Evolutionary conservation across 305 asterid species (phyloP), one percentile per base, ranked within the genome.

Genomic region (Solanum hybrid): DNA sequence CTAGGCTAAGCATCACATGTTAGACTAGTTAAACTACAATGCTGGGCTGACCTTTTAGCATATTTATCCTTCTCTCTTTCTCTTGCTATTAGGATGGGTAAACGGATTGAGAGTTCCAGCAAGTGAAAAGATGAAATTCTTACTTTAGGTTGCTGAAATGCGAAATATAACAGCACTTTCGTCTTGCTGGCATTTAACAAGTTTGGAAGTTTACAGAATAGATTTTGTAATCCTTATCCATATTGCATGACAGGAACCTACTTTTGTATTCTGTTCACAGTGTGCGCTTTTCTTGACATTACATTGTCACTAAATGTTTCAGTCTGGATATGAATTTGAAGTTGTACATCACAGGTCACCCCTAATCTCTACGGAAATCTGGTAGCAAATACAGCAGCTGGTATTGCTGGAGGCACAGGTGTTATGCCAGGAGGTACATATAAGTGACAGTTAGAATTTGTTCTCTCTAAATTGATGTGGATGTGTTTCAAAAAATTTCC

Each of bases 391-490:
- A 95, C 94, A 85, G 99, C 99, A 73, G 99, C 99, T 87, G 99
- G 99, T 93, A 97, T 97, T 92, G 99, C 99, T 71, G 99, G 99
- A 86, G 99, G 99, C 82, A 97, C 98, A 29, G 99, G 99, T 85
- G 97, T 97, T 94, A 97, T 97, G 99, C 99, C 99, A 90, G 99
- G 99, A 87, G 99, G 99, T 97, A 94, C 42, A 89, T 86, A 89
- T 66, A 31, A 81, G 89, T 84, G 26, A 46, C 75, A 31, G 29
- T 46, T 2, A 27, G 40, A 46, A 84, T 29, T 16, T 27, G 72
- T 42, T 82, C 38, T 40, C 36, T 46, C 72, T 16, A 82, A 38
- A 82, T 29, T 46, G 22, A 46, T 29, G 11, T 46, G 72, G 72
- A 82, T 42, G 1, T 29, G 29, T 46, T 84, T 51, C 31, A 10